These are phyloP conservation scores for Kodamaea jinghongensis DNA, from an alignment of 805 yeast species.

Conservation along the genomic window DNA sequence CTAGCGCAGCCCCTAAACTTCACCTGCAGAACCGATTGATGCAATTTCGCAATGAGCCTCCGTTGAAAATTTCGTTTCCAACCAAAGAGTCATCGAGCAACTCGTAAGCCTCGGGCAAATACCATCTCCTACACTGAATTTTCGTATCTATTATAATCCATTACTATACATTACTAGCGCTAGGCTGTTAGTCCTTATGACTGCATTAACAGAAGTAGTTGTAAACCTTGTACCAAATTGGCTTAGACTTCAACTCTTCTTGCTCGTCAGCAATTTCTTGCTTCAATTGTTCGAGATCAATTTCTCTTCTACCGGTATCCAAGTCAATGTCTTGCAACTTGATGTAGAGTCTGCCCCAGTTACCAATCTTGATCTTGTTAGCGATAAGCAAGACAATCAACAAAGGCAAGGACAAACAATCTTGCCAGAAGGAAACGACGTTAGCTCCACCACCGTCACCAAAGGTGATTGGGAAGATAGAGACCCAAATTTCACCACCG, in stretches of 20 bases:
- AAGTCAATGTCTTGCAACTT: slow-evolving; percentile 37
- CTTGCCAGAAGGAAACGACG: slow-evolving; percentile 46
- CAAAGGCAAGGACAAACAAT: slow-evolving; percentile 41
- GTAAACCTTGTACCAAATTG: slow-evolving; percentile 29
- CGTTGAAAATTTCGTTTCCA: too few species aligned
- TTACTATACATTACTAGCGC: too few species aligned
- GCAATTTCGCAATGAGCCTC: too few species aligned
- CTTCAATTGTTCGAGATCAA: slow-evolving; percentile 35
- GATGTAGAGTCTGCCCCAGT: slow-evolving; percentile 28
- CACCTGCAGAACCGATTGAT: too few species aligned
- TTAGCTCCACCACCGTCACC: slow-evolving; percentile 22
- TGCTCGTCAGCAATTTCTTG: slow-evolving; percentile 42
- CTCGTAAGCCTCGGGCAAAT: too few species aligned
- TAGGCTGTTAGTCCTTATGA: neutral
- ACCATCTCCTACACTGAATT: too few species aligned
- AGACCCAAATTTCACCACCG: slow-evolving; percentile 38
- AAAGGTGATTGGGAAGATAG: slow-evolving; percentile 40
- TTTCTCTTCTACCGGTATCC: slow-evolving; percentile 42
- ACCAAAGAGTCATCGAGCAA: too few species aligned
- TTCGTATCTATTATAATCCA: slow-evolving; percentile 2
- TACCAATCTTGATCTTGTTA: slow-evolving; percentile 36
- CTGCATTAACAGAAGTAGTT: slow-evolving; percentile 29
- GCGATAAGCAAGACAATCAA: slow-evolving; percentile 43
- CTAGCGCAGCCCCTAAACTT: too few species aligned
- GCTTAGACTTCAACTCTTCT: slow-evolving; percentile 25